Percentiles rank a stretch among this genome's conserved stretches.
Conservation (phyloP, 148 eudicot genomes). For the Polygonum maritimum region DNA sequence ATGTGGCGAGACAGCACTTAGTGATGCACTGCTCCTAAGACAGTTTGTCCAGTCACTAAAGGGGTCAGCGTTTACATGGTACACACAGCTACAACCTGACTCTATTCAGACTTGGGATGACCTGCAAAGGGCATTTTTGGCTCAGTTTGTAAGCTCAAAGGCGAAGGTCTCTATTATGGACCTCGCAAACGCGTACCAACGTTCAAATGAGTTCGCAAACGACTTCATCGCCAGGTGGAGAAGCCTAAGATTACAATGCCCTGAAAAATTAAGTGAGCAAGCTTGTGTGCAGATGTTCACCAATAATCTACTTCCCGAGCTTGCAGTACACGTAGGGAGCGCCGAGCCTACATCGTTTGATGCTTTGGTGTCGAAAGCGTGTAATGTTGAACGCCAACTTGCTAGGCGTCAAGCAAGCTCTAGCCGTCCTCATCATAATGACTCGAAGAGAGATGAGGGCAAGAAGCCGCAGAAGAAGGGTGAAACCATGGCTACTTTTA, state of each 20-base stretch:
- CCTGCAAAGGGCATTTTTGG: not conserved
- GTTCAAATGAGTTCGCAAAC: not conserved
- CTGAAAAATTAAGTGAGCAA: not conserved
- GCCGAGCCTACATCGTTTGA: not conserved
- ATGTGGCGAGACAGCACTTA: not conserved
- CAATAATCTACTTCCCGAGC: not conserved
- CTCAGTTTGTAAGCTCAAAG: not conserved
- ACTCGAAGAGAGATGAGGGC: too few species aligned
- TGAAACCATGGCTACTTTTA: not conserved
- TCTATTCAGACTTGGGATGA: not conserved
- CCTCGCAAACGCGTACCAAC: not conserved
- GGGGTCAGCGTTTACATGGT: not conserved
- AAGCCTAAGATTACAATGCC: not conserved
- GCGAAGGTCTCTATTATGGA: not conserved
- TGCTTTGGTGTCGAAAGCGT: not conserved
- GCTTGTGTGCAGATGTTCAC: not conserved
- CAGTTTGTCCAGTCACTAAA: not conserved
- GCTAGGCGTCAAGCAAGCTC: not conserved
- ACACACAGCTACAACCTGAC: not conserved
- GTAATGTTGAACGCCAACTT: not conserved
- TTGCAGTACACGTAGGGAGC: not conserved
- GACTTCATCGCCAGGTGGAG: not conserved
- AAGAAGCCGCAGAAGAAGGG: not conserved
- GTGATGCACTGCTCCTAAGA: not conserved
- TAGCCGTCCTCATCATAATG: not conserved